phyloP scores from a whole-genome alignment of 176 grass and related monocot genomes.

The Metroxylon sagu region DNA sequence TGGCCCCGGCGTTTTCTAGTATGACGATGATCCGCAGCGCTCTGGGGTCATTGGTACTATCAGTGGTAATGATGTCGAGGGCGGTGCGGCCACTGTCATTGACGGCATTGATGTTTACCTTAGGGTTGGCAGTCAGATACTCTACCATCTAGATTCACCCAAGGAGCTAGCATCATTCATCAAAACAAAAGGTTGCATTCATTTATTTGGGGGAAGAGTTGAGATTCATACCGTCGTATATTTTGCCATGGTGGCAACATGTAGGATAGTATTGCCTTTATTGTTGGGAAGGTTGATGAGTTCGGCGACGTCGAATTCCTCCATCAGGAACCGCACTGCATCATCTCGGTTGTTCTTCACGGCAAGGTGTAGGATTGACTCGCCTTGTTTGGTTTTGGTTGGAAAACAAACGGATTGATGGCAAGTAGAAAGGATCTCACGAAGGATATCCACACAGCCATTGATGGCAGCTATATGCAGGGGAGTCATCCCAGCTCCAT shows the following conservation, averaged over 20 bases:
- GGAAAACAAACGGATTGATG: background rate
- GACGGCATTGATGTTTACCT: background rate
- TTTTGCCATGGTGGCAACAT: background rate
- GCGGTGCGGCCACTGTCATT: background rate
- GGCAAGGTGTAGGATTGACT: background rate
- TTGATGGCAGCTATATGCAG: background rate
- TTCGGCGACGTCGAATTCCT: background rate
- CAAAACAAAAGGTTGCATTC: background rate
- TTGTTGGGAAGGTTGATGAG: conserved; percentile 1
- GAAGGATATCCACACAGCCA: background rate
- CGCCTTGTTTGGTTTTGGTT: background rate
- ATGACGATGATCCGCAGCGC: background rate
- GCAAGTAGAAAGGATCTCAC: background rate
- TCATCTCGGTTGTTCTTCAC: background rate
- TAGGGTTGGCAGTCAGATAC: background rate
- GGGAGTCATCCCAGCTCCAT: background rate
- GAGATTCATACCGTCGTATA: background rate
- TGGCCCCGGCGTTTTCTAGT: background rate
- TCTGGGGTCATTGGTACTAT: background rate
- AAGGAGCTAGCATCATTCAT: background rate
- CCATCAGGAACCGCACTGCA: background rate
- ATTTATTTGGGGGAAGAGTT: background rate
- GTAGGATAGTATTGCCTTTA: background rate
- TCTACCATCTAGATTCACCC: background rate
- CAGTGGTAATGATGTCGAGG: background rate